phyloP scores from a whole-genome alignment of 257 asterid genomes.

The Nicotiana undulata region DNA sequence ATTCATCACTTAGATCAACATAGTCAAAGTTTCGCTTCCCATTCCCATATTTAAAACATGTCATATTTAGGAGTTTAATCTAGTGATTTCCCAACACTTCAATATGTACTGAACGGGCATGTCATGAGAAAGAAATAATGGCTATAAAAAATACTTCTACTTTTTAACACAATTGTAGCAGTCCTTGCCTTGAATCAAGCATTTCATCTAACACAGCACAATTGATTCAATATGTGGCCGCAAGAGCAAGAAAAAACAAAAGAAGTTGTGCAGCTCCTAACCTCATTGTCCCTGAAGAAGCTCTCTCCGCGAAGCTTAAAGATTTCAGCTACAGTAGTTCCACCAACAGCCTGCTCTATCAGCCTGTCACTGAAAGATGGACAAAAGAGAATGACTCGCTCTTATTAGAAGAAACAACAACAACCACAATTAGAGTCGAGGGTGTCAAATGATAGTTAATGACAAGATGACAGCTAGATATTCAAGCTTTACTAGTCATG shows the following conservation, averaged over 20 bases:
- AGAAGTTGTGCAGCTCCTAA: constrained; percentile 13
- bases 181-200: background rate
- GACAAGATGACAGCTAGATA: background rate
- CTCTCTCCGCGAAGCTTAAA: constrained; percentile 61
- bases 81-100: background rate
- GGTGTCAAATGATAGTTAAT: background rate
- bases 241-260: background rate
- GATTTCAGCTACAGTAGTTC: constrained; percentile 60
- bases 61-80: background rate
- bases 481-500: background rate
- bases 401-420: background rate
- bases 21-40: background rate
- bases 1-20: background rate
- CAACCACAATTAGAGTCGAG: background rate
- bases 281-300: constrained; percentile 81
- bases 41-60: background rate
- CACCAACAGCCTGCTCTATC: constrained; percentile 71
- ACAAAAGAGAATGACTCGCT: constrained; percentile 9
- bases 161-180: background rate
- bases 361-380: constrained; percentile 50
- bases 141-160: background rate
- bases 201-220: background rate
- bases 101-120: background rate
- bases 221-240: background rate
- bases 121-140: background rate